These are phyloP conservation scores for Suillus spraguei DNA, from an alignment of 768 basidiomycete genomes.

Conservation along the genomic window DNA sequence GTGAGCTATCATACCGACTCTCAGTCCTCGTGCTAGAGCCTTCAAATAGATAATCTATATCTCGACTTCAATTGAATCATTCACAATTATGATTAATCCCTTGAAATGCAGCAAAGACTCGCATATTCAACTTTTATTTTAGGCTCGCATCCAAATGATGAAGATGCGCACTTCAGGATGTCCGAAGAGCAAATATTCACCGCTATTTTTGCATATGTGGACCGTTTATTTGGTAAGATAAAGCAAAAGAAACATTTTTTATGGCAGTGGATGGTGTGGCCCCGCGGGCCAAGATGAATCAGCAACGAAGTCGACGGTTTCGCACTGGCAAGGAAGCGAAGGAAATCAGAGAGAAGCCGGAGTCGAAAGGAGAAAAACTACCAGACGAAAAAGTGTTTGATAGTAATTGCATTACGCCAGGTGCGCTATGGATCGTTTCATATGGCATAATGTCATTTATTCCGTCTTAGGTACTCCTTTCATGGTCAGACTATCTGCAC, in stretches of 20 bases:
- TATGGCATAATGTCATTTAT: conserved; percentile 8
- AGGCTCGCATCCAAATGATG: conserved; percentile 97
- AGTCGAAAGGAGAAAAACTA: conserved; percentile 85
- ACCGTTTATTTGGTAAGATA: conserved; percentile 95
- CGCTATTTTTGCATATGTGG: conserved; percentile 95
- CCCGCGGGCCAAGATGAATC: conserved; percentile 98
- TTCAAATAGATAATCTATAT: conserved; percentile 76
- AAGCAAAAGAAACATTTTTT: conserved; percentile 98
- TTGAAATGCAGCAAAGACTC: not conserved
- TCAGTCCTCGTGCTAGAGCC: conserved; percentile 16
- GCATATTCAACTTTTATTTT: conserved; percentile 4
- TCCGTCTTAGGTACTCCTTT: conserved; percentile 77
- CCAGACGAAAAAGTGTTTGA: conserved; percentile 97
- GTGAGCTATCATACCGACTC: conserved; percentile 40
- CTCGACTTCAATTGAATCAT: conserved; percentile 95
- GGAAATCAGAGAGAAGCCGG: conserved; percentile 85
- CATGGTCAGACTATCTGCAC: conserved; percentile 90
- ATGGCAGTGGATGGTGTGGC: conserved; percentile 99
- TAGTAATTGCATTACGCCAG: conserved; percentile 98
- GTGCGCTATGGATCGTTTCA: conserved; percentile 43
- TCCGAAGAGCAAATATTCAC: conserved; percentile 98
- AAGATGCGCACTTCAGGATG: conserved; percentile 92
- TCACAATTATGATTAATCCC: conserved; percentile 60
- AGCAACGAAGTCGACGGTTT: conserved; percentile 93
- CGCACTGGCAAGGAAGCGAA: conserved; percentile 91